A percentile compares a stretch with the other conserved stretches of the same genome.
These are phyloP conservation scores for Neurospora sublineolata DNA, from an alignment of 495 filamentous ascomycete genomes.

Conservation along the genomic window DNA sequence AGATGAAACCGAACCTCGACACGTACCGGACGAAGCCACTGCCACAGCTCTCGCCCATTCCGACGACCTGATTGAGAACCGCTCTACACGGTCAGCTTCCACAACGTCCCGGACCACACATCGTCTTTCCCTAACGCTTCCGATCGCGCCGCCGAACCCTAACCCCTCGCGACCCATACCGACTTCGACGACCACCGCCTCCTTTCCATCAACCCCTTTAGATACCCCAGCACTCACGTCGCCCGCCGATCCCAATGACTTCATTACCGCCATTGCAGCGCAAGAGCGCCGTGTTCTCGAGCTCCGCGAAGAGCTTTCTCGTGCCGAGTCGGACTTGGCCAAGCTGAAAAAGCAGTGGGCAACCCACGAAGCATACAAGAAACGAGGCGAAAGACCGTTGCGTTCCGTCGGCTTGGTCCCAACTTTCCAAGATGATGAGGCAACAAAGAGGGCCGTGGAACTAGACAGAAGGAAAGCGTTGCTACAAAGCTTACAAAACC, in stretches of 20 bases:
- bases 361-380: slow-evolving; percentile 63
- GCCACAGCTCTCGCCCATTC: slow-evolving; percentile 12
- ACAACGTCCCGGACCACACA: slow-evolving; percentile 53
- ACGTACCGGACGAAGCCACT: slow-evolving; percentile 12
- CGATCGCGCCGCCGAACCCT: slow-evolving; percentile 40
- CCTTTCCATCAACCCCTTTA: slow-evolving; percentile 37
- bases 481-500: slow-evolving; percentile 46
- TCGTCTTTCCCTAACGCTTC: slow-evolving; percentile 71
- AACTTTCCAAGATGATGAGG: slow-evolving; percentile 26
- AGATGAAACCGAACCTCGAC: slow-evolving; percentile 11
- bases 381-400: slow-evolving; percentile 51
- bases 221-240: slow-evolving; percentile 31
- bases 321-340: slow-evolving; percentile 66
- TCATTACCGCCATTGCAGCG: slow-evolving; percentile 79
- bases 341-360: slow-evolving; percentile 76
- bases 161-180: slow-evolving; percentile 34
- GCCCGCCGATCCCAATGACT: slow-evolving; percentile 58
- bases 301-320: slow-evolving; percentile 72
- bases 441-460: slow-evolving; percentile 32
- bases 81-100: slow-evolving; percentile 42
- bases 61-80: slow-evolving; percentile 26
- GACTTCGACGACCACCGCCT: slow-evolving; percentile 24
- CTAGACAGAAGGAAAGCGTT: slow-evolving; percentile 51
- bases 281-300: slow-evolving; percentile 92
- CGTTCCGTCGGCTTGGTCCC: slow-evolving; percentile 24